Evolutionary conservation across 176 grass and related monocot species (phyloP), one percentile per base, ranked within the genome.

Genomic region (Alloteropsis semialata): DNA sequence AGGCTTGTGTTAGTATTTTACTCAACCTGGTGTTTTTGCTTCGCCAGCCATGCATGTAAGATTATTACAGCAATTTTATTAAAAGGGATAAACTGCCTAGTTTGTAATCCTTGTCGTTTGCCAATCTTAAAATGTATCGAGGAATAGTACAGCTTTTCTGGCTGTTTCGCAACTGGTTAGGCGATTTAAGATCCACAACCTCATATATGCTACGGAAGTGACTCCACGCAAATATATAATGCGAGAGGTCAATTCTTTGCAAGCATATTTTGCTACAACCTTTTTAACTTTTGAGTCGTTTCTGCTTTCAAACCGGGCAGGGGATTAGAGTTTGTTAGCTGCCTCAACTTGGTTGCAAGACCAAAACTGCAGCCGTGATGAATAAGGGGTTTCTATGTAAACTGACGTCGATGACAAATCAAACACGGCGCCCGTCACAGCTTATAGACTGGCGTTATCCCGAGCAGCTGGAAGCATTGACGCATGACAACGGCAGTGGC

Each of bases 381-480:
- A 50, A 54, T 38, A 6, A 10, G 8, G 22, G 19, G 33, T 44
- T 48, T 58, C 36, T 18, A 27, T 8, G 72, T 41, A 37, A 87
- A 46, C 45, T 1, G 27, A 28, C 46, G 55, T 63, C 14, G 16
- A 75, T 69, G 44, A 37, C 21, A 68, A 85, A 74, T 21, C 8
- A 32, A 74, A 68, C 17, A 53, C 4, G 13, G 2, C 21, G 32
- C 7, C 5, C 0, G 71, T 84, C 69, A 92, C 27, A 92, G 74
- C 79, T 89, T 89, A 82, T 94, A 90, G 53, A 94, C 87, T 0
- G 92, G 92, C 0, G 84, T 89, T 50, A 94, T 92, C 66, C 92
- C 89, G 1, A 94, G 92, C 14, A 94, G 84, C 34, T 94, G 64
- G 70, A 94, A 94, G 49, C 87, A 92, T n/a, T 90, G 87, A 0